phyloP scores from a whole-genome alignment of 169 alveolate genomes.

The Ophryocystis elektroscirrha region DNA sequence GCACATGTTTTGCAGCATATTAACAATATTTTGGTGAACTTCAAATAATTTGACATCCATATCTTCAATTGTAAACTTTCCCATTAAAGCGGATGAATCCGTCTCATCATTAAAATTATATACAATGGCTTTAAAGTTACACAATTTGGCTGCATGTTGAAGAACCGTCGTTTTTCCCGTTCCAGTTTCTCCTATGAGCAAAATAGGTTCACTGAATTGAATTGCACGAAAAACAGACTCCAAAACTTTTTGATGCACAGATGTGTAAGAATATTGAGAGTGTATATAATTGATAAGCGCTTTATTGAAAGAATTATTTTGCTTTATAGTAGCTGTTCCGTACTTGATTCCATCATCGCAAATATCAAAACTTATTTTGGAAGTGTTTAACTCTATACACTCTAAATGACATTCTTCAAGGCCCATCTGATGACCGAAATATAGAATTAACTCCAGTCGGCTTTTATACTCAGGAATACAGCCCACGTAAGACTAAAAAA shows the following conservation, averaged over 20 bases:
- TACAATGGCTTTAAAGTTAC: conserved; percentile 58
- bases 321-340: too few species aligned
- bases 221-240: conserved; percentile 46
- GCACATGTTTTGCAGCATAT: too few species aligned
- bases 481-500: neutral
- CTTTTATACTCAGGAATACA: neutral
- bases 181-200: conserved; percentile 97
- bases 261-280: conserved; percentile 23
- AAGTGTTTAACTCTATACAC: neutral
- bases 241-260: conserved; percentile 43
- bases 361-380: neutral
- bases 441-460: neutral
- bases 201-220: conserved; percentile 65
- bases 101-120: conserved; percentile 68
- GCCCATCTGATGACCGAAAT: neutral
- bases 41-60: too few species aligned
- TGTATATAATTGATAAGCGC: too few species aligned
- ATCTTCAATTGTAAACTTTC: too few species aligned
- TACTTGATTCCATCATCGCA: neutral
- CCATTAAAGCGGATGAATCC: conserved; percentile 67
- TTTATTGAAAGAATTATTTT: too few species aligned
- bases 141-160: conserved; percentile 57
- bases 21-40: too few species aligned
- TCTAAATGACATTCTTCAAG: neutral
- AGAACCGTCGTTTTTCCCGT: conserved; percentile 89